Evolutionary conservation across 257 asterid genomes (phyloP).

Genomic region (Phtheirospermum japonicum): DNA sequence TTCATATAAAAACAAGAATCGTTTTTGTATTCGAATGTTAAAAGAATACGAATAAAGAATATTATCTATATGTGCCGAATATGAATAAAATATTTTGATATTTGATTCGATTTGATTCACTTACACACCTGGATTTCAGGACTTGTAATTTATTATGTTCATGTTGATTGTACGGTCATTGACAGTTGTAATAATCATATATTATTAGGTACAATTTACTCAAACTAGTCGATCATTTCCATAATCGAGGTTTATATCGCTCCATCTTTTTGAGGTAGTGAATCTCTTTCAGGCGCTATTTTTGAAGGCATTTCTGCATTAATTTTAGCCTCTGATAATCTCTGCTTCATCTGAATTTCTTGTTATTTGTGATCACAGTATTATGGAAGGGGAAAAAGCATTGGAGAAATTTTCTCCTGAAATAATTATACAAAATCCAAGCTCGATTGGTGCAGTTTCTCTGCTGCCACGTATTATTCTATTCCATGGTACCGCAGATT

Average conservation of each 20-base stretch:
- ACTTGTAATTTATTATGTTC: constrained; percentile 1
- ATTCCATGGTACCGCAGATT: constrained; percentile 78
- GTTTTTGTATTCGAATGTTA: no score
- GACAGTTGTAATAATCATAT: constrained; percentile 14
- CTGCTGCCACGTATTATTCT: constrained; percentile 73
- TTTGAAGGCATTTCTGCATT: neutral
- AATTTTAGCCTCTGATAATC: neutral
- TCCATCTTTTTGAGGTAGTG: constrained; percentile 82
- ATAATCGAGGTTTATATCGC: constrained; percentile 85
- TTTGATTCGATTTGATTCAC: no score
- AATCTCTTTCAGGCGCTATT: constrained; percentile 20
- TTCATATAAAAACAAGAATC: no score
- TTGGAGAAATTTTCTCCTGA: constrained; percentile 83
- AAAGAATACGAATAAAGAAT: no score
- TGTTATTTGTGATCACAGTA: constrained; percentile 44
- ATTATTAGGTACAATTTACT: constrained; percentile 72
- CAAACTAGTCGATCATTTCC: constrained; percentile 86
- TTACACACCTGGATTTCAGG: neutral
- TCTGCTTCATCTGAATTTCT: constrained; percentile 17
- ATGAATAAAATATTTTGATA: no score
- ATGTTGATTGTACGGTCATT: constrained; percentile 19
- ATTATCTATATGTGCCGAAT: no score
- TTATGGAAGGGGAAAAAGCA: constrained; percentile 91
- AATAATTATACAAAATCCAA: constrained; percentile 46
- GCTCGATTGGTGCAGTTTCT: constrained; percentile 39